Evolutionary conservation across 106 monocot species (phyloP).

Genomic region (Platanthera zijinensis): DNA sequence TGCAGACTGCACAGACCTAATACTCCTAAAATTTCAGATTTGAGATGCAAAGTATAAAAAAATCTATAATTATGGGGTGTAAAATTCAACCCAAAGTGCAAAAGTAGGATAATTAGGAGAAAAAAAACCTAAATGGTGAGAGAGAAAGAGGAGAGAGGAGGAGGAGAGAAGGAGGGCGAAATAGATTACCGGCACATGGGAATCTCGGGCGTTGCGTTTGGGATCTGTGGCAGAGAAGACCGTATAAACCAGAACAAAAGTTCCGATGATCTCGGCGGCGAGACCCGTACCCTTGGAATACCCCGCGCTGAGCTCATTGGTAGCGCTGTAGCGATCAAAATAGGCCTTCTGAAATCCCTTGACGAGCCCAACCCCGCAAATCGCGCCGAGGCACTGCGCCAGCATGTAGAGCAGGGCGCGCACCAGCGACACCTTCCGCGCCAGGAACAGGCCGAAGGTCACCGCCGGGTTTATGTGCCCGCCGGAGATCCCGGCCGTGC

Average conservation of each 20-base stretch:
- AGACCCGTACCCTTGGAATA: constrained; percentile 14
- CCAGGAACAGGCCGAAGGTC: constrained; percentile 23
- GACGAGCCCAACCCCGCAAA: constrained; percentile 39
- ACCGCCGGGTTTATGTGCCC: constrained; percentile 30
- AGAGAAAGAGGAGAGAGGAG: neutral
- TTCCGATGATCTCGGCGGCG: constrained; percentile 18
- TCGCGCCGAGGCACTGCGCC: constrained; percentile 34
- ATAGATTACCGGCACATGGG: constrained; percentile 18
- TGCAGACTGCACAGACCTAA: too few species aligned
- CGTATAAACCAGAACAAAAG: constrained; percentile 37
- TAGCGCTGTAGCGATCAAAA: constrained; percentile 11
- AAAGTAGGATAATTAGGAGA: neutral
- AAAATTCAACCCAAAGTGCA: neutral
- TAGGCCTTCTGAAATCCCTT: constrained; percentile 26
- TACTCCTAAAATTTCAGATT: too few species aligned
- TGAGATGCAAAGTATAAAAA: too few species aligned
- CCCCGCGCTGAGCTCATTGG: constrained; percentile 12
- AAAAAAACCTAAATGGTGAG: neutral
- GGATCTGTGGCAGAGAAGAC: constrained; percentile 36
- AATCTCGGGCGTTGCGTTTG: constrained; percentile 31
- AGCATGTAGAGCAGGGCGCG: constrained; percentile 20
- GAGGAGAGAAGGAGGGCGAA: too few species aligned
- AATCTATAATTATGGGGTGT: neutral
- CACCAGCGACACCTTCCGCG: constrained; percentile 22
- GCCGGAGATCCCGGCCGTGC: constrained; percentile 89